Base-by-base conservation (phyloP, 176 grass and related monocot species). In the Saccharum officinarum region DNA sequence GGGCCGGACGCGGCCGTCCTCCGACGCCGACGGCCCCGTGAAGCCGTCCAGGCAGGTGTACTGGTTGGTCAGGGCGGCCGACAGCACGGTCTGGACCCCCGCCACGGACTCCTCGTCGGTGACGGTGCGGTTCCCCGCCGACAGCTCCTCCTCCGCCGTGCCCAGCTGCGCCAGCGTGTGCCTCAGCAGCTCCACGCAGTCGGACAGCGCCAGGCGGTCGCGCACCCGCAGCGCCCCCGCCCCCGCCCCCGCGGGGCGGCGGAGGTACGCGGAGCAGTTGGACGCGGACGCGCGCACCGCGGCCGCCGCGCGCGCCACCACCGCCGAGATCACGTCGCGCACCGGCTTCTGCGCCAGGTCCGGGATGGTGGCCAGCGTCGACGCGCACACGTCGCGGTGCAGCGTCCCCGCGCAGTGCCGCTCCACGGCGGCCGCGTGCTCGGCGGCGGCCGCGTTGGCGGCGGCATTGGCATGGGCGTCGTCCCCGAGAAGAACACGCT, bases 41-140 rank as follows among this genome's bases (percentile, higher is more conserved):
- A 95, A 95, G 16, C 93, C 96, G 4, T 95, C 91, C 20, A 98
- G 91, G 82, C 96, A 98, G 18, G 96, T 98, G 80, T 93, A 95
- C 89, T 95, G 96, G 87, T 98, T 98, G 0, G 96, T 98, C 71
- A 95, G 78, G 4, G 96, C 96, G 3, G 88, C 95, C 7, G 93
- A 95, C 13, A 98, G 91, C 83, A 92, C 93, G 38, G 93, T 95
- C 87, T 93, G 86, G 28, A 92, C 89, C 37, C 84, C 88, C 13
- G 70, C 72, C 7, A 93, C 23, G 4, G 91, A 88, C 9, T 62
- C 60, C n/a, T 40, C 39, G 0, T 38, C 37, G 4, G 37, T 38
- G 37, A 1, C 5, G 15, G n/a, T 70, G 38, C 25, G 52, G 88
- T 92, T 92, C 7, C 59, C 65, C 10, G 44, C 18, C 2, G 79